These are phyloP conservation scores for Cyberlindnera amylophila DNA, from an alignment of 805 yeast species.

Conservation along the genomic window DNA sequence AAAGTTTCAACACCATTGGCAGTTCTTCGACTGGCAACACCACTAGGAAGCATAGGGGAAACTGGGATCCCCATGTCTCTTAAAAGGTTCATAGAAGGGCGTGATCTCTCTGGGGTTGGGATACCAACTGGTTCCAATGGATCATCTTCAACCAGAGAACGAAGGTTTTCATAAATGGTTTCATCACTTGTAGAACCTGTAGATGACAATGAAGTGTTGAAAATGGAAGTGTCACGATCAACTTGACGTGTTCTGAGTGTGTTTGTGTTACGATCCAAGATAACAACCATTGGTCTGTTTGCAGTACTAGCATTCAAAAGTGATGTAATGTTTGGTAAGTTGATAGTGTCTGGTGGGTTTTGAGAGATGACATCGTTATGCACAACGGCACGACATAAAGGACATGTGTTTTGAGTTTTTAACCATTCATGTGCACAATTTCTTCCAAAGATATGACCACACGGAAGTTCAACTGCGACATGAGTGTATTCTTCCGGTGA, in stretches of 20 bases:
- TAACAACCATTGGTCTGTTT: constrained; percentile 18
- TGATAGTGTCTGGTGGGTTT: constrained; percentile 20
- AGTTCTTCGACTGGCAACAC: constrained; percentile 25
- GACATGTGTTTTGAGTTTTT: constrained; percentile 47
- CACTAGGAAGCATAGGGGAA: constrained; percentile 7
- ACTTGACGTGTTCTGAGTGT: constrained; percentile 10
- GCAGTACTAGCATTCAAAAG: constrained; percentile 14
- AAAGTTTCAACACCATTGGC: constrained; percentile 23
- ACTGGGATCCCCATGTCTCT: not conserved
- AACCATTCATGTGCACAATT: constrained; percentile 87
- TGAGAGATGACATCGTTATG: constrained; percentile 13
- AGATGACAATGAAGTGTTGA: not conserved
- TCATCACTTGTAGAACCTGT: not conserved
- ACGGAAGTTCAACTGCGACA: constrained; percentile 70
- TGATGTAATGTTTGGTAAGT: constrained; percentile 19
- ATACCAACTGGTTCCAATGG: not conserved
- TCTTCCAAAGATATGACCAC: constrained; percentile 84
- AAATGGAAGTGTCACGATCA: not conserved
- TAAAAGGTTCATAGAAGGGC: not conserved
- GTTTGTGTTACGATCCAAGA: constrained; percentile 19
- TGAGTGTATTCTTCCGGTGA: constrained; percentile 40
- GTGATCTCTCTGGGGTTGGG: not conserved
- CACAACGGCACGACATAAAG: constrained; percentile 66
- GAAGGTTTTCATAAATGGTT: not conserved
- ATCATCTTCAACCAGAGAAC: not conserved